phyloP scores from a whole-genome alignment of 2,329 filamentous ascomycete species.

The Aspergillus melleus region DNA sequence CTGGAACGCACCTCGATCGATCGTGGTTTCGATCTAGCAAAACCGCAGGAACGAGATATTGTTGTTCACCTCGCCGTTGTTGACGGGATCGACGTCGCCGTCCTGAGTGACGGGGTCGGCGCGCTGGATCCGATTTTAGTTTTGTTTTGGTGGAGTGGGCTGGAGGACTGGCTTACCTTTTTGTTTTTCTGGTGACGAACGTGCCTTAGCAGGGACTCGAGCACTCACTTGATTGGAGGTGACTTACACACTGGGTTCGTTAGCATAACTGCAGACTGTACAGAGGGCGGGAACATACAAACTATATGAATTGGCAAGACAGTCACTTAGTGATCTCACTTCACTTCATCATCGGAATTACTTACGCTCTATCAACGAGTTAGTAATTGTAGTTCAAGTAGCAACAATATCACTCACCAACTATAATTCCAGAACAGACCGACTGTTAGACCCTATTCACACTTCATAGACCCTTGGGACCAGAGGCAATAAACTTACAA shows the following conservation, averaged over 20 bases:
- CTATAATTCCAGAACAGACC: neutral
- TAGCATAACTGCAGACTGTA: neutral
- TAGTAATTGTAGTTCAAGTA: neutral
- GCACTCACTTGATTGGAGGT: neutral
- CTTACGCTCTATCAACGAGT: neutral
- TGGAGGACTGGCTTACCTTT: slow-evolving; percentile 1
- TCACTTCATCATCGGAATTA: neutral
- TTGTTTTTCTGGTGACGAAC: neutral
- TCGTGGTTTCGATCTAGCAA: slow-evolving; percentile 4
- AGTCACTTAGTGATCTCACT: neutral
- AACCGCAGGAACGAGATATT: slow-evolving; percentile 14
- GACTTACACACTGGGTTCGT: slow-evolving; percentile 2
- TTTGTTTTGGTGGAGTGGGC: neutral
- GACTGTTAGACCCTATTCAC: neutral
- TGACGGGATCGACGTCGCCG: slow-evolving; percentile 12
- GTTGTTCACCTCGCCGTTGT: slow-evolving; percentile 14
- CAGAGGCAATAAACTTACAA: slow-evolving; percentile 1
- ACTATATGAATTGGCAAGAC: neutral
- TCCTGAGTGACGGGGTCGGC: slow-evolving; percentile 4
- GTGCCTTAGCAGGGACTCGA: neutral
- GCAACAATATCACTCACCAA: neutral
- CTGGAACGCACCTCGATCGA: neutral
- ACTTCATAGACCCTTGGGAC: neutral
- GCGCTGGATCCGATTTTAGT: slow-evolving; percentile 5
- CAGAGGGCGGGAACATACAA: neutral